Conservation (phyloP, 768 basidiomycete genomes). For the Pseudohyphozyma bogoriensis region DNA sequence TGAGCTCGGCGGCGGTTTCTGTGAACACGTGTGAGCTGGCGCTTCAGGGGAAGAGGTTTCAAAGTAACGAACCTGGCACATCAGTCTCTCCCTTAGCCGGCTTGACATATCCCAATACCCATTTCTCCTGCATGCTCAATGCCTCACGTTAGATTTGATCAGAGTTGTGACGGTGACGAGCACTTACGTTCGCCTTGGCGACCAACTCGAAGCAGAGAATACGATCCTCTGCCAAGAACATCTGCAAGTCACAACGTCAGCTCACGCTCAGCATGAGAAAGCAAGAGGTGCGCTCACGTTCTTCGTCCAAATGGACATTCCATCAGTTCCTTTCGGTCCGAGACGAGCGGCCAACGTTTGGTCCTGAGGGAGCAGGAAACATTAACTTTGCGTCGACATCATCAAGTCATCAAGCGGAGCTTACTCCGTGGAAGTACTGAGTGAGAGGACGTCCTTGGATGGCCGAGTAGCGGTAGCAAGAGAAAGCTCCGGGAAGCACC, state of each 20-base stretch:
- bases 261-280: not conserved
- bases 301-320: constrained; percentile 42
- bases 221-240: constrained; percentile 74
- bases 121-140: constrained; percentile 43
- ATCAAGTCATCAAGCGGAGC: constrained; percentile 55
- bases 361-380: constrained; percentile 1
- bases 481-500: constrained; percentile 92
- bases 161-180: not conserved
- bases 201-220: constrained; percentile 96
- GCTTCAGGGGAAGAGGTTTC: constrained; percentile 49
- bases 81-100: constrained; percentile 54
- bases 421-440: constrained; percentile 34
- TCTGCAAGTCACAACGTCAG: constrained; percentile 8
- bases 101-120: constrained; percentile 89
- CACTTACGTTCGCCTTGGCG: constrained; percentile 59
- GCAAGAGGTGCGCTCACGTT: no score
- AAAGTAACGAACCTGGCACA: constrained; percentile 44
- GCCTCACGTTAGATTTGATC: not conserved
- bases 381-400: constrained; percentile 38
- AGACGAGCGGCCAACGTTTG: constrained; percentile 82
- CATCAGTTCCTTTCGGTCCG: constrained; percentile 84
- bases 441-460: constrained; percentile 70
- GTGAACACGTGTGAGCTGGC: constrained; percentile 70
- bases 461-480: constrained; percentile 86
- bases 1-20: constrained; percentile 79